A percentile compares a stretch with the other conserved stretches of the same genome.
Evolutionary conservation across 1,284 basidiomycete species (phyloP).

Genomic region (Nidula niveotomentosa): DNA sequence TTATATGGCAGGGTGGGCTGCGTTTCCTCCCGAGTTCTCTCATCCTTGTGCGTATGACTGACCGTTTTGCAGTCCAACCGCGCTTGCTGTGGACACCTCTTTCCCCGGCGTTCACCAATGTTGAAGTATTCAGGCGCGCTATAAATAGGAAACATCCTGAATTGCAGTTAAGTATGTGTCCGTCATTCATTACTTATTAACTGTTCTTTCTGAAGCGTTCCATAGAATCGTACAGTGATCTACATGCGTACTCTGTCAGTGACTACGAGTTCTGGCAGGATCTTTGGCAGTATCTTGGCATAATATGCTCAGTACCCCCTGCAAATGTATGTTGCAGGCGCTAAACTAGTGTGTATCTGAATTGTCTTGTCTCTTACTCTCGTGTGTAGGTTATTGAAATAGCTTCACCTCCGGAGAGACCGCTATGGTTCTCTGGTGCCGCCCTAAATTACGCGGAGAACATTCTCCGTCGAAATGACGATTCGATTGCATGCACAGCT

Average conservation of each 20-base stretch:
- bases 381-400: background rate
- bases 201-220: background rate
- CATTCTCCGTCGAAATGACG: conserved; percentile 63
- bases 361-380: no score
- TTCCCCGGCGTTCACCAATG: conserved; percentile 9
- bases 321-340: conserved; percentile 1
- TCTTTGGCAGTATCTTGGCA: conserved; percentile 14
- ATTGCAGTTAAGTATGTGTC: conserved; percentile 10
- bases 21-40: no score
- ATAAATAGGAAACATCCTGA: conserved; percentile 11
- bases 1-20: no score
- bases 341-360: no score
- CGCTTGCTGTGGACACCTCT: conserved; percentile 9
- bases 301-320: conserved; percentile 12
- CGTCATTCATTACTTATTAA: background rate
- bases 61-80: no score
- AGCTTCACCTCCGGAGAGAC: conserved; percentile 45
- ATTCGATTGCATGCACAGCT: conserved; percentile 55
- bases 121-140: conserved; percentile 10
- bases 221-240: conserved; percentile 15
- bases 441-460: conserved; percentile 90
- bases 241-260: conserved; percentile 16
- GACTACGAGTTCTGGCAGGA: conserved; percentile 20
- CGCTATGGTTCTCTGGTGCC: conserved; percentile 76
- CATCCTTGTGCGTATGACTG: no score